These are phyloP conservation scores for Hemisphaericaspora lyxosophila DNA, from an alignment of 1,139 yeast genomes.

Conservation along the genomic window DNA sequence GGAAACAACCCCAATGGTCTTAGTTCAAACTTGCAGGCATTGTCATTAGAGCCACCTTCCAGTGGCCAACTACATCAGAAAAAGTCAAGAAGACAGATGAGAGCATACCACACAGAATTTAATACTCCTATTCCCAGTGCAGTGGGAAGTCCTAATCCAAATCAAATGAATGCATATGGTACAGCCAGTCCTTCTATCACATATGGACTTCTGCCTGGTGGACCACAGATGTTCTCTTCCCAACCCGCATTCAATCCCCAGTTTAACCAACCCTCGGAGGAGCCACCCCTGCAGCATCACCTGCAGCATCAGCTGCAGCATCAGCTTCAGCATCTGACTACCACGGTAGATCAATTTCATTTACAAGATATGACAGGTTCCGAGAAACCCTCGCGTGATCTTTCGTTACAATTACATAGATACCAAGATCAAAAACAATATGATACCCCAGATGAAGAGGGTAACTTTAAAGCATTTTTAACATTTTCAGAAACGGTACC, in stretches of 20 bases:
- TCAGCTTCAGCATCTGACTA: conserved; percentile 5
- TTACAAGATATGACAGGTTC: conserved; percentile 9
- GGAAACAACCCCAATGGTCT: conserved; percentile 5
- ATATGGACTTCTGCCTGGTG: too few species aligned
- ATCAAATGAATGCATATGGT: not conserved
- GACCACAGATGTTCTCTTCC: too few species aligned
- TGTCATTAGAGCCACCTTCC: conserved; percentile 8
- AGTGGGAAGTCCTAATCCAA: conserved; percentile 1
- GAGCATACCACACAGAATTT: conserved; percentile 45
- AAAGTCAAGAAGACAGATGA: conserved; percentile 42
- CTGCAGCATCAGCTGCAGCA: conserved; percentile 7
- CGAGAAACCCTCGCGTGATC: conserved; percentile 14
- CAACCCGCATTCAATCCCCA: conserved; percentile 4
- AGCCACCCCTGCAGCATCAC: conserved; percentile 1
- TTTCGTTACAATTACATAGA: conserved; percentile 59
- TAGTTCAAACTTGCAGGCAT: conserved; percentile 9
- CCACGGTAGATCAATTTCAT: conserved; percentile 10
- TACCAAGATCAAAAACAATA: conserved; percentile 51
- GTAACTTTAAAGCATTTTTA: conserved; percentile 46
- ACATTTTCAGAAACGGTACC: conserved; percentile 79
- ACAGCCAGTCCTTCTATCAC: not conserved
- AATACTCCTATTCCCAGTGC: conserved; percentile 13
- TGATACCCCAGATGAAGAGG: conserved; percentile 28
- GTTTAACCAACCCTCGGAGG: conserved; percentile 1
- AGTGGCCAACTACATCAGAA: conserved; percentile 7